Conservation (phyloP, 768 basidiomycete genomes). For the Trametes sanguinea region DNA sequence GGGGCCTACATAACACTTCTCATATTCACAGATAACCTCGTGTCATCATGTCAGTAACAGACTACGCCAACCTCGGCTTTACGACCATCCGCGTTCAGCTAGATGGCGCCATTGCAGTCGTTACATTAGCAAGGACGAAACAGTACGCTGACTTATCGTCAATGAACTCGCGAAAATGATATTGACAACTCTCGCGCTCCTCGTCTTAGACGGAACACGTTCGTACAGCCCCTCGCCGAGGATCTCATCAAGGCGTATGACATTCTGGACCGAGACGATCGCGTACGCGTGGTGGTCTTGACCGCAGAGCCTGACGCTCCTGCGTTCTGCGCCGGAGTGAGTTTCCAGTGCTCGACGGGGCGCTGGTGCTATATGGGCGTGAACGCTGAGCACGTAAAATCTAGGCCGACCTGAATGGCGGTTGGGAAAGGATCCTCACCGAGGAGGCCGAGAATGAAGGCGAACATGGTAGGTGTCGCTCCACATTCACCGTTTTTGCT, state of each 20-base stretch:
- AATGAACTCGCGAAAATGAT: not conserved
- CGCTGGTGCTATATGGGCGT: too few species aligned
- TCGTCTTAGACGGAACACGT: slow-evolving; percentile 47
- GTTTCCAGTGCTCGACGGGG: slow-evolving; percentile 13
- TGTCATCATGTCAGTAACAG: slow-evolving; percentile 20
- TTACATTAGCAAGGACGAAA: slow-evolving; percentile 49
- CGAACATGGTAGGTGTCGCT: slow-evolving; percentile 41
- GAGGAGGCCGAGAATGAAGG: slow-evolving; percentile 48
- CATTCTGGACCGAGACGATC: slow-evolving; percentile 52
- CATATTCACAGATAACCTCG: too few species aligned
- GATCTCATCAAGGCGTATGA: slow-evolving; percentile 49
- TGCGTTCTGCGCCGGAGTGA: slow-evolving; percentile 58
- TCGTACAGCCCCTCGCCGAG: slow-evolving; percentile 34
- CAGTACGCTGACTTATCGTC: slow-evolving; percentile 35
- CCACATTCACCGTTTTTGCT: too few species aligned
- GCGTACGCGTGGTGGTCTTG: slow-evolving; percentile 51
- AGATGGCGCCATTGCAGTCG: slow-evolving; percentile 46
- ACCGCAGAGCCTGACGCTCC: slow-evolving; percentile 53
- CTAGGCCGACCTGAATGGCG: slow-evolving; percentile 51
- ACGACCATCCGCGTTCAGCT: slow-evolving; percentile 46
- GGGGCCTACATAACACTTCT: too few species aligned
- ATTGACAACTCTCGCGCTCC: not conserved
- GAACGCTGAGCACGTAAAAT: not conserved
- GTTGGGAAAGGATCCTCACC: slow-evolving; percentile 45
- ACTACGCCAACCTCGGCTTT: slow-evolving; percentile 36